These are phyloP conservation scores for Phytophthora pinifolia DNA, from an alignment of 352 stramenopile genomes.

Conservation along the genomic window DNA sequence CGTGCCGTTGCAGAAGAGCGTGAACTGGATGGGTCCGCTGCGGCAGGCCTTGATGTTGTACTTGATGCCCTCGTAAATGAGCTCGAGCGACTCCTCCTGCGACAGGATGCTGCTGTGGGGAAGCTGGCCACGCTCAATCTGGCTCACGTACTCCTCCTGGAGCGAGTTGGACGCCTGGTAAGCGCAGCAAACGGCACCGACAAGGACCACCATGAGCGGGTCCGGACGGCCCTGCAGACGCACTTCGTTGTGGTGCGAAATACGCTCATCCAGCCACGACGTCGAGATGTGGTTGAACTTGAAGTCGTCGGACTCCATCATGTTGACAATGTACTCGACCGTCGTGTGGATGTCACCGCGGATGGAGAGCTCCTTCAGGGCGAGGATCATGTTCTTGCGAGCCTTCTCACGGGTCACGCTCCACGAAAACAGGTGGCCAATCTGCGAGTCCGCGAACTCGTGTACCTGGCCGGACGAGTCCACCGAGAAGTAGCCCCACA, in stretches of 20 bases:
- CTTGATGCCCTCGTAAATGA: conserved; percentile 99
- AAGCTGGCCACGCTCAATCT: conserved; percentile 92
- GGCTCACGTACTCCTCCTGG: conserved; percentile 77
- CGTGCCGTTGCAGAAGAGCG: conserved; percentile 87
- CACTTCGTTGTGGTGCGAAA: conserved; percentile 93
- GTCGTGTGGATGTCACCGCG: conserved; percentile 99
- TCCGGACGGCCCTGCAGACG: conserved; percentile 81
- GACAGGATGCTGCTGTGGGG: conserved; percentile 88
- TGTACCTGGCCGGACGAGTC: conserved; percentile 99
- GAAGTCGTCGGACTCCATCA: conserved; percentile 99
- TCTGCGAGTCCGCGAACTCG: conserved; percentile 99
- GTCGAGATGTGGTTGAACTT: conserved; percentile 99
- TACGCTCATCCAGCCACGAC: conserved; percentile 98
- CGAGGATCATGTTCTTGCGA: conserved; percentile 98
- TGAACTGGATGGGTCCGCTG: conserved; percentile 92
- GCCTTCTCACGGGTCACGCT: conserved; percentile 95
- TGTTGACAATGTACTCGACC: conserved; percentile 99
- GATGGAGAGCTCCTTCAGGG: conserved; percentile 99
- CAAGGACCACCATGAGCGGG: conserved; percentile 85
- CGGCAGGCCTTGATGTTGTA: conserved; percentile 94
- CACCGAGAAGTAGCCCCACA: conserved; percentile 99
- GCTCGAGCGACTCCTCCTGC: conserved; percentile 89
- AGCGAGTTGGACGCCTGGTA: conserved; percentile 79
- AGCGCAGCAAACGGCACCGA: conserved; percentile 85
- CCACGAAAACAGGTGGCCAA: conserved; percentile 99